A percentile compares a stretch with the other conserved stretches of the same genome.
Conservation (phyloP, 1,284 basidiomycete species). For the Ustilago trichophora region DNA sequence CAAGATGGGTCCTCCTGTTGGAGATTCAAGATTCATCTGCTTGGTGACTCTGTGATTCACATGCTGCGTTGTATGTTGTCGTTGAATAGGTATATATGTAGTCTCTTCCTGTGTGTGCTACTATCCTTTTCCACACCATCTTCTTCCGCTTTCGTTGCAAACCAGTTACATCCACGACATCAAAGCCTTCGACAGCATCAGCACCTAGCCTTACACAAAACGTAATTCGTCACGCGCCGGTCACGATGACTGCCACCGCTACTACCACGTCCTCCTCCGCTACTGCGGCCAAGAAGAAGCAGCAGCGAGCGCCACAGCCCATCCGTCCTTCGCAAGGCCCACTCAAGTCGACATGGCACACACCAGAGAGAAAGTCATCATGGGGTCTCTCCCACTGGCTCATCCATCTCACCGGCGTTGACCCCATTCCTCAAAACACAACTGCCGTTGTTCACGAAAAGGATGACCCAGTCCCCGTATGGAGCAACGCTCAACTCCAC, state of each 20-base stretch:
- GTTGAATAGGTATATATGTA: neutral
- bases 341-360: conserved; percentile 44
- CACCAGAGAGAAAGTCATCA: conserved; percentile 2
- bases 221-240: no score
- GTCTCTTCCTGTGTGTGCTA: neutral
- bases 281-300: conserved; percentile 12
- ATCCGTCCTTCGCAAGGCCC: conserved; percentile 41
- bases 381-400: conserved; percentile 31
- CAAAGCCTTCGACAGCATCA: no score
- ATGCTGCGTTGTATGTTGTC: neutral
- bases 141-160: neutral
- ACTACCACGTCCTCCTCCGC: conserved; percentile 9
- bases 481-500: conserved; percentile 46
- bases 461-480: conserved; percentile 42
- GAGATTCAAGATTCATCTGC: no score
- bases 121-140: neutral
- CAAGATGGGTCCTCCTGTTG: no score
- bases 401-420: conserved; percentile 21
- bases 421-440: conserved; percentile 26
- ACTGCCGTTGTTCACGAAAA: conserved; percentile 31
- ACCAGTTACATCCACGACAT: no score
- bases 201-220: neutral
- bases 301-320: conserved; percentile 16
- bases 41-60: no score
- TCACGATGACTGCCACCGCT: conserved; percentile 20